Percentiles rank a stretch among this genome's conserved stretches.
Conservation (phyloP, 2,329 filamentous ascomycete genomes). For the Epichloe hybrida region DNA sequence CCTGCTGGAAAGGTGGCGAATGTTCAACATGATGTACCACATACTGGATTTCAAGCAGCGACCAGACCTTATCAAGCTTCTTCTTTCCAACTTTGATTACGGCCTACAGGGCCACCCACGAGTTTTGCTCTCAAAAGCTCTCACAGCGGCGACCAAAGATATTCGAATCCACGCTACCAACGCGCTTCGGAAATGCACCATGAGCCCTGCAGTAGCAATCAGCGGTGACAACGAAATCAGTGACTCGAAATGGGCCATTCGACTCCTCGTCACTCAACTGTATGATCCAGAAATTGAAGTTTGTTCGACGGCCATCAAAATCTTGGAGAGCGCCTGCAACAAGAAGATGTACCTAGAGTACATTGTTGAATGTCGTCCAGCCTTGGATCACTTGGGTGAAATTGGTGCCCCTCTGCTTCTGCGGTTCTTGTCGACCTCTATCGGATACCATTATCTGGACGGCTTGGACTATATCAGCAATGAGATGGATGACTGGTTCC, state of each 20-base stretch:
- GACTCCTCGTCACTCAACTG: constrained; percentile 90
- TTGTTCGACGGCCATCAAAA: constrained; percentile 91
- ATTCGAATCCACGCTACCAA: constrained; percentile 86
- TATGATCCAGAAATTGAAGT: constrained; percentile 97
- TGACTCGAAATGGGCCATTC: constrained; percentile 90
- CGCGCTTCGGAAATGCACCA: constrained; percentile 75
- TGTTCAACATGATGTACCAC: constrained; percentile 99
- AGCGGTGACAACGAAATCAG: constrained; percentile 29
- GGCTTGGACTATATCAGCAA: constrained; percentile 97
- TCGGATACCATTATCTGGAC: constrained; percentile 94
- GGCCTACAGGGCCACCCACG: constrained; percentile 76
- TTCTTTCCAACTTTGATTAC: constrained; percentile 88
- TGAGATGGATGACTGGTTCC: constrained; percentile 99
- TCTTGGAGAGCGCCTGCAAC: constrained; percentile 94
- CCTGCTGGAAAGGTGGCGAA: constrained; percentile 90
- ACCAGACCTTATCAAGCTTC: constrained; percentile 77
- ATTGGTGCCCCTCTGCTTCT: constrained; percentile 88
- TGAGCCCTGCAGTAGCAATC: constrained; percentile 26
- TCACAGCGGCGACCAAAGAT: constrained; percentile 82
- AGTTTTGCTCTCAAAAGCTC: constrained; percentile 82
- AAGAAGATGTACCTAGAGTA: constrained; percentile 83
- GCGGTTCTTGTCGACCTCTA: constrained; percentile 87
- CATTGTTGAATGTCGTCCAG: constrained; percentile 89
- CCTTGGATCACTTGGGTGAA: constrained; percentile 87
- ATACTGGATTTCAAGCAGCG: constrained; percentile 85